Conservation (phyloP, 2,329 filamentous ascomycete genomes). For the Dactylellina parvicollis region DNA sequence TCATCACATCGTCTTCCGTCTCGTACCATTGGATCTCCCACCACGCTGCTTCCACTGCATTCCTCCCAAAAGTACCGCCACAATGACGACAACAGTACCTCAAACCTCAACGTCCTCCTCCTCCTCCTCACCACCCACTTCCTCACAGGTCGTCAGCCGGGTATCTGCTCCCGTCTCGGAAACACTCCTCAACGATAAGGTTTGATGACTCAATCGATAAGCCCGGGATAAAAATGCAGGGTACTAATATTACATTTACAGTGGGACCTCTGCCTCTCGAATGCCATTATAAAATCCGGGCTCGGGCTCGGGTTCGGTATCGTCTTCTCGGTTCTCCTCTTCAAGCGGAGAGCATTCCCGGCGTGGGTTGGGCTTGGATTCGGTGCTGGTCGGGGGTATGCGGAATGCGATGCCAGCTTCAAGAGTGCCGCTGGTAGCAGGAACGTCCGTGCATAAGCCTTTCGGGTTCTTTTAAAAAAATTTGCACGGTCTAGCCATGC, state of each 20-base stretch:
- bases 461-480: not conserved
- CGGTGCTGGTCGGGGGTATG: slow-evolving; percentile 94
- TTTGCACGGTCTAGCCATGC: not conserved
- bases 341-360: slow-evolving; percentile 97
- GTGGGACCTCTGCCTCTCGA: slow-evolving; percentile 99
- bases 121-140: slow-evolving; percentile 63
- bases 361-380: slow-evolving; percentile 95
- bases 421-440: slow-evolving; percentile 62
- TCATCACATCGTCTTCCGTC: slow-evolving; percentile 16
- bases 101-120: slow-evolving; percentile 39
- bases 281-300: slow-evolving; percentile 93
- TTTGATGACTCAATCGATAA: slow-evolving; percentile 63
- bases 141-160: slow-evolving; percentile 74
- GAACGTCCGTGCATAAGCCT: slow-evolving; percentile 29
- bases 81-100: slow-evolving; percentile 52
- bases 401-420: slow-evolving; percentile 90
- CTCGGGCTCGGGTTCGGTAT: slow-evolving; percentile 97
- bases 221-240: not conserved
- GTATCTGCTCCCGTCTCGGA: slow-evolving; percentile 87
- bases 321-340: slow-evolving; percentile 96
- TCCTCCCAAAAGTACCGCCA: not conserved
- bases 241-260: slow-evolving; percentile 61
- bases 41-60: not conserved
- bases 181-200: slow-evolving; percentile 98
- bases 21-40: slow-evolving; percentile 7